A percentile compares a stretch with the other conserved stretches of the same genome.
phyloP scores from a whole-genome alignment of 192 early-diverging fungal genomes.

The Coemansia sp. region DNA sequence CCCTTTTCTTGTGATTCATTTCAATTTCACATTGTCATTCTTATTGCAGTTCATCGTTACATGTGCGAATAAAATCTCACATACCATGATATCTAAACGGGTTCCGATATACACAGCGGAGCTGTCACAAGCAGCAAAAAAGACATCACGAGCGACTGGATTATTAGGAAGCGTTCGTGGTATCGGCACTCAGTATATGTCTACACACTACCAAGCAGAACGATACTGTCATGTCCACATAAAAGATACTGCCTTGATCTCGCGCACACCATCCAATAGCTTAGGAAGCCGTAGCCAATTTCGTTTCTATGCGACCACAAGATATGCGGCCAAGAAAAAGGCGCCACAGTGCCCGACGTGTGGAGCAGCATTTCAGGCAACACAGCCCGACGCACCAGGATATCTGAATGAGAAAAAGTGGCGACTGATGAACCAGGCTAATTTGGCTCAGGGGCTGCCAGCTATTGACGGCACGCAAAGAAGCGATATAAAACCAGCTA shows the following conservation, averaged over 20 bases:
- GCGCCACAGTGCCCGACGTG: conserved; percentile 63
- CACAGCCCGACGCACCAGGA: conserved; percentile 48
- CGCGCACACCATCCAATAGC: neutral
- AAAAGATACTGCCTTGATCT: neutral
- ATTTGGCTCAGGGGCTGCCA: conserved; percentile 29
- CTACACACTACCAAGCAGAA: neutral
- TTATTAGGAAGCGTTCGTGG: neutral
- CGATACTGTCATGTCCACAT: neutral
- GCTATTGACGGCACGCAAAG: neutral
- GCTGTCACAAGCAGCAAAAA: neutral
- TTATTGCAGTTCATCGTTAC: neutral
- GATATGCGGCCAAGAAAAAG: conserved; percentile 32
- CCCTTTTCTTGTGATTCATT: neutral
- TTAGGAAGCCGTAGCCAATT: neutral
- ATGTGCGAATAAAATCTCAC: neutral
- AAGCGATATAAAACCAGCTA: neutral
- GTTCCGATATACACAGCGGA: neutral
- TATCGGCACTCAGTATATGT: neutral
- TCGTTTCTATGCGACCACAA: conserved; percentile 18
- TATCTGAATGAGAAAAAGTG: conserved; percentile 53
- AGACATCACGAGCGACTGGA: neutral
- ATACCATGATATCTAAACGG: neutral
- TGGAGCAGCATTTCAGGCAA: conserved; percentile 65
- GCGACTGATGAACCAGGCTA: conserved; percentile 49
- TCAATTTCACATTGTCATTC: neutral